Base-by-base conservation (phyloP, 2,329 filamentous ascomycete genomes). In the Xenoacremonium recifei region DNA sequence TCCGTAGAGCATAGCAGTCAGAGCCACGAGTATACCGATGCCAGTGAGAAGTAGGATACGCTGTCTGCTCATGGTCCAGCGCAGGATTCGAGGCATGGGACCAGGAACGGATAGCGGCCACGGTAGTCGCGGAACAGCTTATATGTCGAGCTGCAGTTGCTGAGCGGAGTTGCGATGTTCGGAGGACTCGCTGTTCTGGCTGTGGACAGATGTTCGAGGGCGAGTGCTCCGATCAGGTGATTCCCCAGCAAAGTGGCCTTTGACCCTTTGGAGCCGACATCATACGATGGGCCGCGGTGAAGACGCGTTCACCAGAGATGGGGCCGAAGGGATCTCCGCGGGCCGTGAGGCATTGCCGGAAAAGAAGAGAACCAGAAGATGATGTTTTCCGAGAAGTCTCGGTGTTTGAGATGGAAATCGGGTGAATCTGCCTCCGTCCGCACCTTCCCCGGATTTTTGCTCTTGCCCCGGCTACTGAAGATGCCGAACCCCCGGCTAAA, bases 1-100 rank as follows among this genome's bases (percentile, higher is more conserved):
- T 30, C 53, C 49, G 50, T 58, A 58, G 33, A 58, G 55, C 53
- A 57, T 58, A 57, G 55, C 55, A 58, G 55, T 54, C 2, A 58
- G 25, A 21, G 55, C 55, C 30, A 58, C 54, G 32, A 51, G 49
- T 41, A 58, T 46, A 44, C 55, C 53, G 45, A 58, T 53, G 40
- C 55, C 55, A 32, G 55, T 55, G 37, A 58, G 54, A 39, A 58
- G 44, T 31, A 58, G 33, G 32, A 58, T 48, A 37, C 51, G 53
- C 17, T 50, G 55, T 46, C 55, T 55, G 50, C 53, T 58, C 55
- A 58, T 58, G 47, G 47, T 50, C 46, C 48, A 57, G 42, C 52
- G 50, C 21, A 57, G 54, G 47, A 58, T 55, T n/a, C 55, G 53
- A 58, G 53, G 55, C 55, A 58, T 58, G 32, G 17, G 43, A 44